Conservation (phyloP, 345 rosid species). For the Geranium brycei region DNA sequence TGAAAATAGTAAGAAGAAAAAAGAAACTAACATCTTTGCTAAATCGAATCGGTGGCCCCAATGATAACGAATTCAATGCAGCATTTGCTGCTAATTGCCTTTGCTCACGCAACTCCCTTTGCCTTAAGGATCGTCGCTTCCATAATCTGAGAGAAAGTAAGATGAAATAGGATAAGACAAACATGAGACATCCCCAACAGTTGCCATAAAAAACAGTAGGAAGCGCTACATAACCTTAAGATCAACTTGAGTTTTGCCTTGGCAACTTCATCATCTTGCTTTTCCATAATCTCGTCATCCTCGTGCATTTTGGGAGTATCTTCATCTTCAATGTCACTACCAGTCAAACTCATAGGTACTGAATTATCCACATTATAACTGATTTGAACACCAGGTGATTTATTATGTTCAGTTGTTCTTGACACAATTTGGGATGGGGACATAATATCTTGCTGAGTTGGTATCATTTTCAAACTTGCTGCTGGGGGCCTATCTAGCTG, state of each 20-base stretch:
- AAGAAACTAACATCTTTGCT: conserved; percentile 44
- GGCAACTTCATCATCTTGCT: conserved; percentile 47
- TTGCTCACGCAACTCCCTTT: conserved; percentile 43
- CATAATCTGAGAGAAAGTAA: conserved; percentile 46
- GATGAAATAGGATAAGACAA: conserved; percentile 7
- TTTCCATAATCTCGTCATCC: conserved; percentile 12
- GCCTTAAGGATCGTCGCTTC: conserved; percentile 59
- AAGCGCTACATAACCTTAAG: conserved; percentile 44
- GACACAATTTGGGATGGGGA: not conserved
- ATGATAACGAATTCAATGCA: conserved; percentile 58
- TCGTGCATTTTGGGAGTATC: conserved; percentile 24
- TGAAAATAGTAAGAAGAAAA: not conserved
- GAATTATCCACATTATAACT: conserved; percentile 16
- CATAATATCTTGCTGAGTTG: not conserved
- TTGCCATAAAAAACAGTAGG: conserved; percentile 4
- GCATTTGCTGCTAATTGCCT: conserved; percentile 55
- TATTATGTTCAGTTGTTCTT: not conserved
- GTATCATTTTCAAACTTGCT: not conserved
- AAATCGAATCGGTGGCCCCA: conserved; percentile 59
- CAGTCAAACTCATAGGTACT: conserved; percentile 14
- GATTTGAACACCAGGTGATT: conserved; percentile 7
- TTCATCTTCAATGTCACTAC: conserved; percentile 25
- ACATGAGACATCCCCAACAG: conserved; percentile 5
- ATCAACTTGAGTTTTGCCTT: conserved; percentile 76
- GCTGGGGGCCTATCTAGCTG: not conserved